Base-by-base conservation (phyloP, 345 rosid species). In the Passiflora organensis region DNA sequence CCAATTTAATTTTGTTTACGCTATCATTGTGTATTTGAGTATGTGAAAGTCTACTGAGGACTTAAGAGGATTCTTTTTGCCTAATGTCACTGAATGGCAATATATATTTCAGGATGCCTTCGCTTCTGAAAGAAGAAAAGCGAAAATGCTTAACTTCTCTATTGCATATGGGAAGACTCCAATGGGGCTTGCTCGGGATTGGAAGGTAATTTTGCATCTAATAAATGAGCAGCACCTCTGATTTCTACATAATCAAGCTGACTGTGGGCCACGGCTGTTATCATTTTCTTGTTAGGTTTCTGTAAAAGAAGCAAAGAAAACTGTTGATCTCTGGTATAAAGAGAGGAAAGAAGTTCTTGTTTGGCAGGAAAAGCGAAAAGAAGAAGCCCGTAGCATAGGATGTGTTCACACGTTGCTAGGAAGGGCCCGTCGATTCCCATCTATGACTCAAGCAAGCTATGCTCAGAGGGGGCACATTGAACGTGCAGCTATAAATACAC, bases 151-250 rank as follows among this genome's bases (percentile, higher is more conserved):
- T 5, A 93, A 93, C 77, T 93, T 93, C 66, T 93, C 99, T 20
- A 93, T 93, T 68, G 99, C 99, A 2, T 93, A 93, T 62, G 99
- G 98, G 23, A 93, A 93, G 72, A 89, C 96, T 13, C 85, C 95
- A 0, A 53, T 78, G 34, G 95, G 98, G 34, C 96, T 91, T 72
- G 80, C 98, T 45, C 77, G 72, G 64, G 96, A 91, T 70, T 91
- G 96, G 97, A 91, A 91, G 96, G 97, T 91, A 80, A 60, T 21
- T 14, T 37, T 32, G 45, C 13, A 32, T 67, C 51, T 51, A 49
- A 51, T 37, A 53, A 19, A 16, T 56, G 36, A 4, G 24, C 65
- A 13, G 21, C 24, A 9, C 18, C 5, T 2, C 24, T 63, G 17
- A 53, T 70, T 51, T 28, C 5, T 19, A 36, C 46, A 10, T 13